A percentile compares a stretch with the other conserved stretches of the same genome.
Evolutionary conservation across 179 eudicot genomes (phyloP).

Genomic region (Corrigiola litoralis): DNA sequence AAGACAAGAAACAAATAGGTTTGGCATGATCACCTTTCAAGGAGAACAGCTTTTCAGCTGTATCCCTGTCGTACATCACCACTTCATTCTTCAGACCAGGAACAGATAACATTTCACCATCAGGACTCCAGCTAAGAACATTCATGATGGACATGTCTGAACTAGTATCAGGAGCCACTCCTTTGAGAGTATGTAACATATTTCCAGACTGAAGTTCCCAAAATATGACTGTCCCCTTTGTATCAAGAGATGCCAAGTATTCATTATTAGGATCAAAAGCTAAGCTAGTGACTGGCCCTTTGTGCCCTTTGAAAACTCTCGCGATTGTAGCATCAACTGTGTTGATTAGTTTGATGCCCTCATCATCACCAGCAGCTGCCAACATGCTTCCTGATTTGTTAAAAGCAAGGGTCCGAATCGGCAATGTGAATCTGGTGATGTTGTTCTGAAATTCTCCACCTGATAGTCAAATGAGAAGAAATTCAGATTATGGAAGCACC

Average conservation of each 20-base stretch:
- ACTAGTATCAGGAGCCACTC: conserved; percentile 65
- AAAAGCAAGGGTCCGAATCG: conserved; percentile 82
- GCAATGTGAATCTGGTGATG: conserved; percentile 91
- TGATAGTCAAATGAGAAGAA: conserved; percentile 18
- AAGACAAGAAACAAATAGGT: conserved; percentile 74
- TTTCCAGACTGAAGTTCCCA: conserved; percentile 91
- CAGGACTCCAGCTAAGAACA: conserved; percentile 89
- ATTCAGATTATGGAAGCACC: not conserved
- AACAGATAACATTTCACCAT: conserved; percentile 74
- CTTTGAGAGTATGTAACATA: conserved; percentile 57
- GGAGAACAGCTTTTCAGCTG: conserved; percentile 74
- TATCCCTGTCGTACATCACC: conserved; percentile 95
- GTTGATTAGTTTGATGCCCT: conserved; percentile 92
- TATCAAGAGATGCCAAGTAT: conserved; percentile 88
- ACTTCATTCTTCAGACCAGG: conserved; percentile 94
- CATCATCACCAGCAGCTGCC: conserved; percentile 98
- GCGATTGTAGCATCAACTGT: conserved; percentile 94
- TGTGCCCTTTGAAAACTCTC: conserved; percentile 90
- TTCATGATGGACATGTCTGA: conserved; percentile 53
- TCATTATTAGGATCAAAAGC: conserved; percentile 93
- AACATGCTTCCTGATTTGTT: conserved; percentile 88
- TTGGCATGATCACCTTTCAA: conserved; percentile 83
- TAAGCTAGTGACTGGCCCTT: conserved; percentile 69
- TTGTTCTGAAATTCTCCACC: conserved; percentile 97
- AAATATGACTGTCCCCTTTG: conserved; percentile 68